Conservation (phyloP, 1,284 basidiomycete genomes). For the Inonotus obliquus region DNA sequence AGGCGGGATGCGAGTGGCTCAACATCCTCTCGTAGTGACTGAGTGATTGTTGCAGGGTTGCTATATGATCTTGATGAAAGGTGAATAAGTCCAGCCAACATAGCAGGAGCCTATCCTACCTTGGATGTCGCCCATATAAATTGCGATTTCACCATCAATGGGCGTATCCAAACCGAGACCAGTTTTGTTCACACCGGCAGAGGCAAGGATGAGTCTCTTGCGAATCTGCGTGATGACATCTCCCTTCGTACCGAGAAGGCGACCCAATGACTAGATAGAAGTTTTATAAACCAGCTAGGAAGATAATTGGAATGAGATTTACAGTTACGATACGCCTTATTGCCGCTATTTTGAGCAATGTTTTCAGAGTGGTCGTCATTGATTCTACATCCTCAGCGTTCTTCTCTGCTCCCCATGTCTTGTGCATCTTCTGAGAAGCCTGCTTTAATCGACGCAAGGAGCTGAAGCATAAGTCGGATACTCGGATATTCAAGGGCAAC, state of each 20-base stretch:
- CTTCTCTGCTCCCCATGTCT: constrained; percentile 2
- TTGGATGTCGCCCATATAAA: constrained; percentile 92
- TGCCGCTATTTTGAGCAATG: constrained; percentile 72
- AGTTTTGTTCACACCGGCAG: neutral
- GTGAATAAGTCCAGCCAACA: neutral
- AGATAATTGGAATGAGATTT: neutral
- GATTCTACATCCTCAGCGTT: constrained; percentile 20
- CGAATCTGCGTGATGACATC: constrained; percentile 80
- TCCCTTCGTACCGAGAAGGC: constrained; percentile 77
- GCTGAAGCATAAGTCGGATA: neutral
- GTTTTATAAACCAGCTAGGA: neutral
- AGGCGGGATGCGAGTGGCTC: constrained; percentile 83
- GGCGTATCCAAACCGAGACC: neutral
- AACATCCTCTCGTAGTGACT: constrained; percentile 88
- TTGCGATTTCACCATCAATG: constrained; percentile 56
- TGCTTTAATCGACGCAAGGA: neutral
- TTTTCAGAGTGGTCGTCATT: constrained; percentile 32
- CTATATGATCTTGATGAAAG: constrained; percentile 72
- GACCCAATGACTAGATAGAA: constrained; percentile 48
- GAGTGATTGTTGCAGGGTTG: constrained; percentile 82
- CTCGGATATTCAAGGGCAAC: neutral
- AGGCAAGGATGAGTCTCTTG: constrained; percentile 55
- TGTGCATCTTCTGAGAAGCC: neutral
- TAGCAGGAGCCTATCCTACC: constrained; percentile 41
- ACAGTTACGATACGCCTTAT: constrained; percentile 75